Conservation (phyloP, 345 rosid species). For the Atalantia buxifolia region DNA sequence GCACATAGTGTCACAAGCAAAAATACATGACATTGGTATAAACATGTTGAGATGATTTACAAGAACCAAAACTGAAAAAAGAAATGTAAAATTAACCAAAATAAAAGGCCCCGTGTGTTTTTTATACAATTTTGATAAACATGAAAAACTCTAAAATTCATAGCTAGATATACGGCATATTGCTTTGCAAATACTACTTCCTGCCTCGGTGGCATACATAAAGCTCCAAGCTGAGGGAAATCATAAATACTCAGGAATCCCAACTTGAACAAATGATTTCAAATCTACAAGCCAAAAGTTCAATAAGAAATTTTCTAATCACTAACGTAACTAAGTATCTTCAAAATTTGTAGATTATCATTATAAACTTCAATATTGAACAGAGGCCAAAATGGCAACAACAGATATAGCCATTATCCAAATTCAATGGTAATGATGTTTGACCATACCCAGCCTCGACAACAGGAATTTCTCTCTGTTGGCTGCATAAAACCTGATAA, state of each 20-base stretch:
- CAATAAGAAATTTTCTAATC: background rate
- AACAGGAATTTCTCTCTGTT: slow-evolving; percentile 46
- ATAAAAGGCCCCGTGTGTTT: background rate
- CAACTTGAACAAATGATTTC: background rate
- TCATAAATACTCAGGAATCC: background rate
- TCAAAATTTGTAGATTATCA: background rate
- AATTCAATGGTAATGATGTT: background rate
- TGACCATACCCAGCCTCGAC: slow-evolving; percentile 56
- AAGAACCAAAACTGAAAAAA: background rate
- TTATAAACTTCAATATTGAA: background rate
- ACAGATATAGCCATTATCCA: background rate
- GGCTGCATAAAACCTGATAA: slow-evolving; percentile 50
- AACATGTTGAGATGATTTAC: background rate
- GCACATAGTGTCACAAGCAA: background rate
- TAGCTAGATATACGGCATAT: background rate
- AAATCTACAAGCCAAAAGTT: slow-evolving; percentile 1
- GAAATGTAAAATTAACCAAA: background rate
- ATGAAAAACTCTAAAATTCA: background rate
- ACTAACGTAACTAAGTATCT: background rate
- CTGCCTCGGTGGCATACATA: background rate
- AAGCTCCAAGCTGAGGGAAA: background rate
- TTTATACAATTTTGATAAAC: background rate
- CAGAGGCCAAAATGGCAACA: background rate
- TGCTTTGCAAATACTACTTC: background rate
- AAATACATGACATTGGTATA: background rate